Conservation (phyloP, 2,329 filamentous ascomycete genomes). For the Fusarium albosuccineum region DNA sequence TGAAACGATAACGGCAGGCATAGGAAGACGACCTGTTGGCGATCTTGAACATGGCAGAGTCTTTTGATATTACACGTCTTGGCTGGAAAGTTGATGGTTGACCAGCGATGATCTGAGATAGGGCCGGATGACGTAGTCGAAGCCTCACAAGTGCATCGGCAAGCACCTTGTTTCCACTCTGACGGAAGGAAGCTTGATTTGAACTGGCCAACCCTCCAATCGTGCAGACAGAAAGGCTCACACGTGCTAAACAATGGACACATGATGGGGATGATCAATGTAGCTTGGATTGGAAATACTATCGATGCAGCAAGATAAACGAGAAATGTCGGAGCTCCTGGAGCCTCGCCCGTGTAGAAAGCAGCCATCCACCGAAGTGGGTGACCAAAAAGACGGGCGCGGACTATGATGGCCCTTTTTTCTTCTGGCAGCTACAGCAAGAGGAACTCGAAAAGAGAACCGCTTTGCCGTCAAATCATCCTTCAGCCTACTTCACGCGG, state of each 20-base stretch:
- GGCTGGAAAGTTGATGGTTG: too few relatives aligned
- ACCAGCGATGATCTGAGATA: conserved; percentile 12
- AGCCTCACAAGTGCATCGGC: conserved; percentile 8
- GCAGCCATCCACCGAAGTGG: conserved; percentile 35
- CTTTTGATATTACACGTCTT: too few relatives aligned
- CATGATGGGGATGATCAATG: neutral
- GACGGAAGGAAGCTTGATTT: conserved; percentile 25
- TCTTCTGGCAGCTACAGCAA: conserved; percentile 57
- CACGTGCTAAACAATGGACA: conserved; percentile 16
- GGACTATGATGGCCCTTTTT: conserved; percentile 68
- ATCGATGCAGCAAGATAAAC: neutral
- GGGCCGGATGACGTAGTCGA: conserved; percentile 36
- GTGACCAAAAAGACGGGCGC: conserved; percentile 53
- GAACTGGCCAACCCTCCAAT: neutral
- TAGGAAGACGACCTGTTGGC: conserved; percentile 8
- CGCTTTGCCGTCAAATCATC: conserved; percentile 25
- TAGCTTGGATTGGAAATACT: neutral
- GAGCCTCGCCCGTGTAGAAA: conserved; percentile 64
- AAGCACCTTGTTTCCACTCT: conserved; percentile 30
- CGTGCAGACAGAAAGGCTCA: neutral
- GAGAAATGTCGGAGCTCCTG: conserved; percentile 61
- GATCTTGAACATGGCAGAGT: conserved; percentile 19
- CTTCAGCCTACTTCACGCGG: conserved; percentile 54
- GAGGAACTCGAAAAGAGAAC: conserved; percentile 12
- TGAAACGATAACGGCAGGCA: conserved; percentile 8